phyloP scores from a whole-genome alignment of 352 stramenopile species.

The Phytopythium aichiense region DNA sequence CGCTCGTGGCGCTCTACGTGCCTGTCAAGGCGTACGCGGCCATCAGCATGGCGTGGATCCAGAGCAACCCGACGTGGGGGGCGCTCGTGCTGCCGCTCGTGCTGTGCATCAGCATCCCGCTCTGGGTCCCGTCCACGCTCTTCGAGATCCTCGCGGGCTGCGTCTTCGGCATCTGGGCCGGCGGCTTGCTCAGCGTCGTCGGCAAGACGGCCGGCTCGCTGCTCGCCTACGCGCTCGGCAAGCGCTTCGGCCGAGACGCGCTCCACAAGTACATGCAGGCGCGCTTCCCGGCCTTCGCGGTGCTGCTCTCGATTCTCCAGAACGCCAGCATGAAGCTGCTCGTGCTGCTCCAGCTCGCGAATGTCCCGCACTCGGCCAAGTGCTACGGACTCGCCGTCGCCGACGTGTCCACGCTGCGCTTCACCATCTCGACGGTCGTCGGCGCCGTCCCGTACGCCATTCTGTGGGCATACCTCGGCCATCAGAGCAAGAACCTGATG shows the following conservation, averaged over 20 bases:
- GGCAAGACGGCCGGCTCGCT: slow-evolving; percentile 61
- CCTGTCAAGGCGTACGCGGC: slow-evolving; percentile 39
- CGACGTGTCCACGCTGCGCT: slow-evolving; percentile 47
- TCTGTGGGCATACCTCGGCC: slow-evolving; percentile 63
- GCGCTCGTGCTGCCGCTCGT: slow-evolving; percentile 55
- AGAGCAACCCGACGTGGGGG: slow-evolving; percentile 35
- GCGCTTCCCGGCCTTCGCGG: slow-evolving; percentile 52
- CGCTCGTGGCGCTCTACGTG: slow-evolving; percentile 23
- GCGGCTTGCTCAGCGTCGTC: slow-evolving; percentile 43
- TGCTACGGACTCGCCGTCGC: slow-evolving; percentile 73
- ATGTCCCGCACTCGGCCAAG: slow-evolving; percentile 65
- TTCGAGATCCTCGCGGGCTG: slow-evolving; percentile 65
- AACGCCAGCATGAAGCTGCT: slow-evolving; percentile 69
- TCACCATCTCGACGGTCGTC: slow-evolving; percentile 52
- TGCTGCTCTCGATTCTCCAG: slow-evolving; percentile 46
- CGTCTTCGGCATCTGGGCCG: slow-evolving; percentile 50
- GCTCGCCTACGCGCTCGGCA: slow-evolving; percentile 59
- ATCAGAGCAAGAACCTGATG: slow-evolving; percentile 48
- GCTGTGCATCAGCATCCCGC: slow-evolving; percentile 46
- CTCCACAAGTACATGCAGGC: slow-evolving; percentile 48
- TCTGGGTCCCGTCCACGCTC: slow-evolving; percentile 62
- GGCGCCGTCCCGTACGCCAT: slow-evolving; percentile 49
- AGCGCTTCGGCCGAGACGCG: slow-evolving; percentile 44
- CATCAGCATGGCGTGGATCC: slow-evolving; percentile 37
- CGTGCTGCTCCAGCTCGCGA: slow-evolving; percentile 67